phyloP scores from a whole-genome alignment of 2,329 filamentous ascomycete genomes.

The Aspergillus ochraceus region DNA sequence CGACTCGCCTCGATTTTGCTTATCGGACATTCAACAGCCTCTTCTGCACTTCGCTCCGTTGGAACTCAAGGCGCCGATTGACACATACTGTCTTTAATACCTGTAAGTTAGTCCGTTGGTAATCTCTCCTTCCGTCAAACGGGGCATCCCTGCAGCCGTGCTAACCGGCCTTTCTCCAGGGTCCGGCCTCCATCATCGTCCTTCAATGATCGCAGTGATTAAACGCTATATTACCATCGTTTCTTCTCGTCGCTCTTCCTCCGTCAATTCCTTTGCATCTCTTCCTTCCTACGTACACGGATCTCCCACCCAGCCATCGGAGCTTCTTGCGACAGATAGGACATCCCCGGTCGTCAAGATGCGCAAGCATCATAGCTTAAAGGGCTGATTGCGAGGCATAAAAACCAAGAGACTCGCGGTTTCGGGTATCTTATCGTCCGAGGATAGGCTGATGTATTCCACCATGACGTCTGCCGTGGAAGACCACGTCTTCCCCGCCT shows the following conservation, averaged over 20 bases:
- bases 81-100: not conserved
- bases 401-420: not conserved
- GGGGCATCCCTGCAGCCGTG: not conserved
- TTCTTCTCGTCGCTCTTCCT: not conserved
- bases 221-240: not conserved
- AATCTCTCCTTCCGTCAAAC: not conserved
- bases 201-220: not conserved
- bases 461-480: conserved; percentile 20
- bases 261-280: not conserved
- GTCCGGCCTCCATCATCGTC: not conserved
- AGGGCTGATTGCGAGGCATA: conserved; percentile 12
- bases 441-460: not conserved
- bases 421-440: not conserved
- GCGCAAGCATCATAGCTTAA: conserved; percentile 7
- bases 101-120: not conserved
- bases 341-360: conserved; percentile 9
- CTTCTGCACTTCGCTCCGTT: not conserved
- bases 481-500: conserved; percentile 19
- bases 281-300: not conserved
- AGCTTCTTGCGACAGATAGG: not conserved
- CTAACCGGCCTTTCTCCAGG: not conserved
- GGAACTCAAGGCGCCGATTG: not conserved
- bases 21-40: not conserved
- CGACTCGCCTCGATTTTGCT: not conserved
- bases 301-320: not conserved